A percentile compares a stretch with the other conserved stretches of the same genome.
phyloP scores from a whole-genome alignment of 345 rosid species.

The Eucalyptus sp. region DNA sequence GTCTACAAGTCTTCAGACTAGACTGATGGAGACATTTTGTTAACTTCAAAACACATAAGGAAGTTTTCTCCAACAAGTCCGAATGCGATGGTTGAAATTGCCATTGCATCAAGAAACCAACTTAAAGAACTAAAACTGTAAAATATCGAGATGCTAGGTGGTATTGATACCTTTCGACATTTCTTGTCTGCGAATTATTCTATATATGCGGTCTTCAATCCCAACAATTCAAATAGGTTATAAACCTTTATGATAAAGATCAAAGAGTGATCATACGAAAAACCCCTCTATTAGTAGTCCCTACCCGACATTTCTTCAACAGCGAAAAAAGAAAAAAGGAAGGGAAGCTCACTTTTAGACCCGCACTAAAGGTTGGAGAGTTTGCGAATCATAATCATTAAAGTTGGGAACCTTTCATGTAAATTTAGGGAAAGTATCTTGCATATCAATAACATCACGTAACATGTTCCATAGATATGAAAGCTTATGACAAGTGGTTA shows the following conservation, averaged over 20 bases:
- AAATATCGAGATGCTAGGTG: background rate
- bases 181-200: background rate
- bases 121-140: background rate
- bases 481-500: background rate
- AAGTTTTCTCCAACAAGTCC: too few relatives aligned
- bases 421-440: background rate
- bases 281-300: background rate
- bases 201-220: background rate
- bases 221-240: background rate
- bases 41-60: too few relatives aligned
- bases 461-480: background rate
- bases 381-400: background rate
- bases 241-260: background rate
- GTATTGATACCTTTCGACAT: background rate
- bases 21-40: too few relatives aligned
- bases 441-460: background rate
- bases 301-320: background rate
- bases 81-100: background rate
- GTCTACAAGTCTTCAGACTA: too few relatives aligned
- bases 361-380: background rate
- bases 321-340: background rate
- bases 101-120: background rate
- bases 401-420: background rate
- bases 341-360: background rate
- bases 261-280: background rate